phyloP scores from a whole-genome alignment of 2,329 filamentous ascomycete genomes.

The Microsporum canis region DNA sequence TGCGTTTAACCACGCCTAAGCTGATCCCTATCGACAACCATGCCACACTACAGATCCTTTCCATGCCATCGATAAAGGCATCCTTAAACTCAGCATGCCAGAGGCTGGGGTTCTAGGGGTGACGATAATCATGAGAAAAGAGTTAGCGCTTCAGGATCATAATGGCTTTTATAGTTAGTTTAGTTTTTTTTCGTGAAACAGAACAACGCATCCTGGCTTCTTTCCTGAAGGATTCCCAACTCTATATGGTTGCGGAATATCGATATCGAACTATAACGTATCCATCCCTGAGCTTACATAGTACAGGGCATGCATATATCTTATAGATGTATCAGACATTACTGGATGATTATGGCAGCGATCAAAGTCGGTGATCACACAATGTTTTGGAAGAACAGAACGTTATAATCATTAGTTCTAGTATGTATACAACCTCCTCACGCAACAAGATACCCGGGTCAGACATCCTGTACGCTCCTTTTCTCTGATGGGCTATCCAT shows the following conservation, averaged over 20 bases:
- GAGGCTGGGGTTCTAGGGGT: background rate
- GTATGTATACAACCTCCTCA: background rate
- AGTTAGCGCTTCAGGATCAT: background rate
- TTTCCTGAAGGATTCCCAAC: background rate
- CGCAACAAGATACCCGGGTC: background rate
- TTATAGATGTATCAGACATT: too few species aligned
- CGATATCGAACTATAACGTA: background rate
- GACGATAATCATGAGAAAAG: background rate
- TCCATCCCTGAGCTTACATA: background rate
- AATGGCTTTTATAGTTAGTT: too few species aligned
- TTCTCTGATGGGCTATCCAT: conserved; percentile 6
- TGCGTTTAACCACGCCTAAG: background rate
- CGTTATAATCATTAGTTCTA: background rate
- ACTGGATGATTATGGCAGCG: background rate
- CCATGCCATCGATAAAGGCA: background rate
- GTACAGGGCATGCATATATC: too few species aligned
- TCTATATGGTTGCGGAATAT: background rate
- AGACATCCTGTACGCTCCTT: background rate
- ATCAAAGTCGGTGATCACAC: background rate
- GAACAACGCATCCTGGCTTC: too few species aligned
- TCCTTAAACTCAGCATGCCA: background rate
- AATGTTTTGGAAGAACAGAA: background rate
- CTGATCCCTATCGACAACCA: background rate
- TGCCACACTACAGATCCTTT: background rate
- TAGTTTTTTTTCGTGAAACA: too few species aligned